Evolutionary conservation across 805 yeast species (phyloP).

Genomic region (Hagleromyces aurorensis): DNA sequence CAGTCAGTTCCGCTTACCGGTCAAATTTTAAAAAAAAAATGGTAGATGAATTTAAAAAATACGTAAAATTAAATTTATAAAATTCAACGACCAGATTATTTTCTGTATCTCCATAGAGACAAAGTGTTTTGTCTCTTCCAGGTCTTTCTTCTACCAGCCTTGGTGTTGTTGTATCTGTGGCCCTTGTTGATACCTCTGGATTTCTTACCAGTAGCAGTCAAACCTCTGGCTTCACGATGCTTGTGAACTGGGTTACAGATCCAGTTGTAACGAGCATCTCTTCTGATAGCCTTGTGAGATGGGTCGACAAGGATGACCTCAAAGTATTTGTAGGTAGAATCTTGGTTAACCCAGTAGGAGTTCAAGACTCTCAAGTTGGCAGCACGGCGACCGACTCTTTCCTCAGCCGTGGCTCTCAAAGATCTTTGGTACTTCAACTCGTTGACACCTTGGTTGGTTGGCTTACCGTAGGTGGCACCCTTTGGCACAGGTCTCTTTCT

Average conservation of each 20-base stretch:
- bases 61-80: conserved; percentile 2
- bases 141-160: conserved; percentile 98
- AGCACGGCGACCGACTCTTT: conserved; percentile 98
- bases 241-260: conserved; percentile 99
- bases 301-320: conserved; percentile 98
- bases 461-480: conserved; percentile 99
- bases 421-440: conserved; percentile 99
- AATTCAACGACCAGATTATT: conserved; percentile 35
- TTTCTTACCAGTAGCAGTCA: conserved; percentile 96
- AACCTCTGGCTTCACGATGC: conserved; percentile 99
- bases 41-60: conserved; percentile 4
- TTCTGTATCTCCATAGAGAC: conserved; percentile 99
- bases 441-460: conserved; percentile 99
- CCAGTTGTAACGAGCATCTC: conserved; percentile 99
- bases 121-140: conserved; percentile 99
- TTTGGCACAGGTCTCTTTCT: conserved; percentile 99
- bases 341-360: conserved; percentile 99
- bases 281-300: conserved; percentile 96
- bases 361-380: conserved; percentile 98
- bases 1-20: conserved; percentile 1
- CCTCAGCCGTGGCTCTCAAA: conserved; percentile 97
- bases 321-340: conserved; percentile 98
- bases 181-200: conserved; percentile 99
- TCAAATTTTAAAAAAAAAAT: conserved; percentile 2
- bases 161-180: conserved; percentile 97